Base-by-base conservation (phyloP, 2,329 filamentous ascomycete genomes). In the Fusarium paranaense region DNA sequence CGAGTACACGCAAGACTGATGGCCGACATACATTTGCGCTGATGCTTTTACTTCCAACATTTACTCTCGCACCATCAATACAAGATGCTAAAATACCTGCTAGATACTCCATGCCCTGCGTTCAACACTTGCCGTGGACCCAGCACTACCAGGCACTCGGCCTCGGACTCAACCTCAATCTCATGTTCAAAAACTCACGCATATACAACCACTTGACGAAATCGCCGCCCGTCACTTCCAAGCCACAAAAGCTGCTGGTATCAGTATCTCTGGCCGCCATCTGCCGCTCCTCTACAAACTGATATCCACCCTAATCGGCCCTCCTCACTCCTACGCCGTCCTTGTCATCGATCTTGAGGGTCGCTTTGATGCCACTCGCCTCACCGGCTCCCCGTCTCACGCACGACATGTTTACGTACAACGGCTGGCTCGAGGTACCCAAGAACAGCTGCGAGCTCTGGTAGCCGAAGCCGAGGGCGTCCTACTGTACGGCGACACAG, bases 211-310 rank as follows among this genome's bases (percentile, higher is more conserved):
- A 5, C 83, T 92, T 14, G 85, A 90, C 75, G 79, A 78, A 9
- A 80, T 91, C 25, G 82, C 85, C 37, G 76, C 79, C 9, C 82
- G 81, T 2, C 87, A 90, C 78, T 86, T 88, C 60, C 84, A 84
- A 33, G 83, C 84, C 11, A 88, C 87, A 0, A 86, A 86, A 62
- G 82, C 84, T 0, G 80, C 85, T 0, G 83, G 85, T 2, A 78
- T 92, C 16, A 83, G 86, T 16, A 79, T 91, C 62, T 85, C 84
- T 18, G 89, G 90, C 2, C 86, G 88, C 13, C 82, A 86, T 67
- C 82, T 90, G 14, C 86, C 89, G 0, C 82, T 92, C 10, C 76
- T 92, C 38, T 90, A 92, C 82, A 83, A 86, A 62, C 80, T 92
- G 5, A 79, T 90, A 27, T 87, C 87, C 5, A 83, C 83, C 2